Percentiles rank a stretch among this genome's conserved stretches.
These are phyloP conservation scores for Fusarium multiceps DNA, from an alignment of 2,329 filamentous ascomycete genomes.

Conservation along the genomic window DNA sequence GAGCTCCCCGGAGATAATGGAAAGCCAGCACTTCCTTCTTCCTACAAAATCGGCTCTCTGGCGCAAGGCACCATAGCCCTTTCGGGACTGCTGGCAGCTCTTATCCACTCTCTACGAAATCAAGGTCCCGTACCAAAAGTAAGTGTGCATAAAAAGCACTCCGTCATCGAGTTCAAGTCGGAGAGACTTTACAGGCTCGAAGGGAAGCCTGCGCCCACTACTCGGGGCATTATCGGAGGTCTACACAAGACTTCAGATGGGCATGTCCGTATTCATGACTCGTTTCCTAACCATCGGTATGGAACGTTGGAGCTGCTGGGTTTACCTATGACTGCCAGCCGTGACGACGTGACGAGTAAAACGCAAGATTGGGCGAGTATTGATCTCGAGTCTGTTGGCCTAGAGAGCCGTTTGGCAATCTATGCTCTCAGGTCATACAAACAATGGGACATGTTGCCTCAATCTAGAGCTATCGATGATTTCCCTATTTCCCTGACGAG, in stretches of 20 bases:
- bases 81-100: not conserved
- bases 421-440: not conserved
- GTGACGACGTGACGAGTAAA: not conserved
- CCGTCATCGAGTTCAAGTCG: not conserved
- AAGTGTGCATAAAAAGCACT: not conserved
- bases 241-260: not conserved
- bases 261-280: not conserved
- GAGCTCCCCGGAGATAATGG: not conserved
- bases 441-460: slow-evolving; percentile 1
- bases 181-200: not conserved
- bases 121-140: not conserved
- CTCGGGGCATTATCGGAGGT: not conserved
- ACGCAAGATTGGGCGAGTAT: slow-evolving; percentile 1
- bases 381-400: not conserved
- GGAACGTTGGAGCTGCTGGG: not conserved
- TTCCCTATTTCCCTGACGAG: not conserved
- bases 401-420: not conserved
- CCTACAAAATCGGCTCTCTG: not conserved
- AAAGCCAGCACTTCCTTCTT: not conserved
- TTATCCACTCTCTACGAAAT: not conserved
- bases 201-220: not conserved
- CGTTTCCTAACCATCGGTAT: not conserved
- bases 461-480: not conserved
- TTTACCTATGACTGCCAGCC: not conserved
- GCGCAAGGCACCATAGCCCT: not conserved